Conservation (phyloP, 225 moss, liverwort and hornwort genomes). For the Polytrichum commune region DNA sequence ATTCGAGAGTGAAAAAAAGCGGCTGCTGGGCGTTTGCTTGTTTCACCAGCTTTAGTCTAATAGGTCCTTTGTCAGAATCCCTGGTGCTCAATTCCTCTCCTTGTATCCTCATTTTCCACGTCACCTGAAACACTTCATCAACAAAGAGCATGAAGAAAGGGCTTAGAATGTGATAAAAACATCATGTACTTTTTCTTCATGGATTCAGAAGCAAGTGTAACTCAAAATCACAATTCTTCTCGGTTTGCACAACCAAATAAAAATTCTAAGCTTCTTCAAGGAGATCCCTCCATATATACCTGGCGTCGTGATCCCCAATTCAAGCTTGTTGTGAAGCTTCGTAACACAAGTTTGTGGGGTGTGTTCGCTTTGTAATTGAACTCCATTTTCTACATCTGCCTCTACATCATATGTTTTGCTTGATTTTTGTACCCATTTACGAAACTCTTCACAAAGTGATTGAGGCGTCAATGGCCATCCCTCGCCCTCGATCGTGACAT, state of each 20-base stretch:
- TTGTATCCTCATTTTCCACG: conserved; percentile 19
- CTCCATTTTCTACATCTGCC: conserved; percentile 14
- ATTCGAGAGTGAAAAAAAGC: conserved; percentile 22
- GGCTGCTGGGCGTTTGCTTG: background rate
- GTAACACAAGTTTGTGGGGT: conserved; percentile 26
- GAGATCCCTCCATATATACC: conserved; percentile 17
- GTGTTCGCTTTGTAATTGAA: conserved; percentile 12
- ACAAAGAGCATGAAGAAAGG: too few relatives aligned
- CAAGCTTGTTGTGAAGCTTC: conserved; percentile 33
- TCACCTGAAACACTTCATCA: conserved; percentile 24
- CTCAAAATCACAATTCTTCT: background rate
- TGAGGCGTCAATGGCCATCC: conserved; percentile 48
- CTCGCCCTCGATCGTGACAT: conserved; percentile 37
- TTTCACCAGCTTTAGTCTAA: conserved; percentile 15
- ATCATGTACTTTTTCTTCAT: too few relatives aligned
- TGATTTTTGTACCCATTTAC: conserved; percentile 50
- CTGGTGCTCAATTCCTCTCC: conserved; percentile 7
- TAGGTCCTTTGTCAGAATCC: conserved; percentile 12
- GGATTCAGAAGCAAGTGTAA: background rate
- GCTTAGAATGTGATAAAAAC: too few relatives aligned
- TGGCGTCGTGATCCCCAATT: conserved; percentile 22
- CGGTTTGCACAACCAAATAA: background rate
- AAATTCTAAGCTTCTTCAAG: background rate
- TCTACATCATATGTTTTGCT: conserved; percentile 28
- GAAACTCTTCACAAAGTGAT: conserved; percentile 45